Percentiles rank a stretch among this genome's conserved stretches.
phyloP scores from a whole-genome alignment of 495 filamentous ascomycete species.

The Clohesyomyces aquaticus region DNA sequence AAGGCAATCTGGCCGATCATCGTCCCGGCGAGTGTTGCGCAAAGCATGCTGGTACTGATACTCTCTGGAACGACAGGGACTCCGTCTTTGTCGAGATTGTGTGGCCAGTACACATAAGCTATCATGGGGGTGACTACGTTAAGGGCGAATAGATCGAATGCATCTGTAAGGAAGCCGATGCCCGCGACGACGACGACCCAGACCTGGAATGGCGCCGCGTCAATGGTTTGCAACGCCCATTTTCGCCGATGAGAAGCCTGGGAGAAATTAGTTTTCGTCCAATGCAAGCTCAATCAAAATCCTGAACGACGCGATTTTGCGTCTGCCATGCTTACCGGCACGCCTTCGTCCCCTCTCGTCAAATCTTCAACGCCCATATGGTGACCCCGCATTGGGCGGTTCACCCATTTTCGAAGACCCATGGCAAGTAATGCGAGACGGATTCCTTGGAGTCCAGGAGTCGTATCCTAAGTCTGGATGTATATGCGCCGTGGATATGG shows the following conservation, averaged over 20 bases:
- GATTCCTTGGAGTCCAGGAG: too few relatives aligned
- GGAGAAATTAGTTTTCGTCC: constrained; percentile 4
- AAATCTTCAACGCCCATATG: constrained; percentile 27
- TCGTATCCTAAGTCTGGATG: too few relatives aligned
- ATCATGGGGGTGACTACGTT: constrained; percentile 37
- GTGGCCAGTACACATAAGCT: constrained; percentile 32
- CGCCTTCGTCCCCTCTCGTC: constrained; percentile 26
- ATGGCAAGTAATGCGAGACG: too few relatives aligned
- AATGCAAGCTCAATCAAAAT: background rate
- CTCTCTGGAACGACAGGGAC: constrained; percentile 23
- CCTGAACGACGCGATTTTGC: too few relatives aligned
- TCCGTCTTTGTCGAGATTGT: constrained; percentile 18
- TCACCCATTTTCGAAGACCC: constrained; percentile 34
- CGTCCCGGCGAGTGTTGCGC: constrained; percentile 34
- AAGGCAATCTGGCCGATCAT: constrained; percentile 35
- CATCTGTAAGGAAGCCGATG: constrained; percentile 35
- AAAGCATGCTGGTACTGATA: constrained; percentile 28
- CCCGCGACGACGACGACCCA: constrained; percentile 39
- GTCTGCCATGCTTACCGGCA: constrained; percentile 14
- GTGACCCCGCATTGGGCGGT: constrained; percentile 28
- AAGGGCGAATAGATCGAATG: constrained; percentile 31
- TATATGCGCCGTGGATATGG: too few relatives aligned
- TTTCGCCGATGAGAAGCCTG: constrained; percentile 27
- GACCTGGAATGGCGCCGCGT: constrained; percentile 30
- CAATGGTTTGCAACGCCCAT: constrained; percentile 36